Evolutionary conservation across 2,329 filamentous ascomycete species (phyloP).

Genomic region (Fonsecaea erecta): DNA sequence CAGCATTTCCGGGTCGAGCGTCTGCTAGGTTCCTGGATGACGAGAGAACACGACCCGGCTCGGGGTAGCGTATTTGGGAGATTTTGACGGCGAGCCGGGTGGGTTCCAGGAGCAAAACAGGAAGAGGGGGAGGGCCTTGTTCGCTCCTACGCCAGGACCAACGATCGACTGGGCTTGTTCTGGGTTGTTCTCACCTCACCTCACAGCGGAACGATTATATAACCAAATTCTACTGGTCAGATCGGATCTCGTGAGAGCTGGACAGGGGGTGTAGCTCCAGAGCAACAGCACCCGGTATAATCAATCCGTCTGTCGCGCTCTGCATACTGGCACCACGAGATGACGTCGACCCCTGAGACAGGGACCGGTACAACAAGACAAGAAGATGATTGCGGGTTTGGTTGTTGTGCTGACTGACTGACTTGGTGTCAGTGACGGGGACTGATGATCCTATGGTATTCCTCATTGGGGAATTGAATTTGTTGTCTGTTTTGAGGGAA

Average conservation of each 20-base stretch:
- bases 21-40: slow-evolving; percentile 6
- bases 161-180: not conserved
- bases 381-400: not conserved
- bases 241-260: not conserved
- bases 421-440: not conserved
- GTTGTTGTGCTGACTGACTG: not conserved
- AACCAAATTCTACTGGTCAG: slow-evolving; percentile 16
- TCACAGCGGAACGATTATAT: slow-evolving; percentile 17
- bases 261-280: not conserved
- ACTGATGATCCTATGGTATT: not conserved
- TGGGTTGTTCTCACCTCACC: slow-evolving; percentile 18
- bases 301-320: not conserved
- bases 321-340: not conserved
- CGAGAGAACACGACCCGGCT: not conserved
- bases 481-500: not conserved
- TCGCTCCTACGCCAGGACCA: too few species aligned
- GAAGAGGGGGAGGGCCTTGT: too few species aligned
- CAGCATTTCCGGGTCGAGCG: not conserved
- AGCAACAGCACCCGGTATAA: not conserved
- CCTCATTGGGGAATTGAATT: not conserved
- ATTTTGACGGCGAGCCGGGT: not conserved
- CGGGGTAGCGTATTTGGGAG: not conserved
- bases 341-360: not conserved
- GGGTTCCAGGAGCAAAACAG: not conserved
- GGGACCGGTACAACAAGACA: too few species aligned